These are phyloP conservation scores for Ogataea dorogensis DNA, from an alignment of 805 yeast genomes.

Conservation along the genomic window DNA sequence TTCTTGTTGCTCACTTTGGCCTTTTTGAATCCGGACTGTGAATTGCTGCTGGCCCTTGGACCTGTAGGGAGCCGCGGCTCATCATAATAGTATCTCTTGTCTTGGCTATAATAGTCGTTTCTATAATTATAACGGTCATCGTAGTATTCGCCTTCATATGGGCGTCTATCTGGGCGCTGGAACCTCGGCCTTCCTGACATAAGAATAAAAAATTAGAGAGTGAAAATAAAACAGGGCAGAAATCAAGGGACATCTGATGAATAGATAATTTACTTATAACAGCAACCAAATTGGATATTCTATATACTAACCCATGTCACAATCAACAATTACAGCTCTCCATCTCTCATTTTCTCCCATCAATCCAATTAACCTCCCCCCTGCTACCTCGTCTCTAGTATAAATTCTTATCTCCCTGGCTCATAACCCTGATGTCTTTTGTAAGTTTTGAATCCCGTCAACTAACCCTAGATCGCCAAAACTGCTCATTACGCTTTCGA, in stretches of 20 bases:
- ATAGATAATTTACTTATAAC: too few relatives aligned
- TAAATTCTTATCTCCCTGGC: constrained; percentile 7
- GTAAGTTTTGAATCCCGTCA: constrained; percentile 8
- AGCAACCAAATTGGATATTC: too few relatives aligned
- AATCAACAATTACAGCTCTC: too few relatives aligned
- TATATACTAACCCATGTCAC: too few relatives aligned
- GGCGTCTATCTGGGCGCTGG: constrained; percentile 4
- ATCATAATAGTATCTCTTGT: constrained; percentile 6
- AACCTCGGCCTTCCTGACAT: constrained; percentile 12
- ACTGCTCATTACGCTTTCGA: constrained; percentile 58
- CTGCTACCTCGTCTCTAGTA: too few relatives aligned
- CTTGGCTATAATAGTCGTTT: constrained; percentile 7
- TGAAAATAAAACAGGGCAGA: constrained; percentile 1
- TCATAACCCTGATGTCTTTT: constrained; percentile 13
- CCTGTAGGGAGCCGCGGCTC: constrained; percentile 22
- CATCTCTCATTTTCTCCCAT: too few relatives aligned
- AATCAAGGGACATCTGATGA: background rate
- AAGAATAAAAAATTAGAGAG: constrained; percentile 4
- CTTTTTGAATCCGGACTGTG: constrained; percentile 17
- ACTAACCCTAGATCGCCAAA: constrained; percentile 39
- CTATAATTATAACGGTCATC: constrained; percentile 7
- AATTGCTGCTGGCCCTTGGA: constrained; percentile 13
- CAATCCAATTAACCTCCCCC: background rate
- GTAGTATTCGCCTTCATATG: constrained; percentile 7
- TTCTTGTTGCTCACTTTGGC: constrained; percentile 20